Conservation (phyloP, 768 basidiomycete species). For the Udeniomyces megalosporus region DNA sequence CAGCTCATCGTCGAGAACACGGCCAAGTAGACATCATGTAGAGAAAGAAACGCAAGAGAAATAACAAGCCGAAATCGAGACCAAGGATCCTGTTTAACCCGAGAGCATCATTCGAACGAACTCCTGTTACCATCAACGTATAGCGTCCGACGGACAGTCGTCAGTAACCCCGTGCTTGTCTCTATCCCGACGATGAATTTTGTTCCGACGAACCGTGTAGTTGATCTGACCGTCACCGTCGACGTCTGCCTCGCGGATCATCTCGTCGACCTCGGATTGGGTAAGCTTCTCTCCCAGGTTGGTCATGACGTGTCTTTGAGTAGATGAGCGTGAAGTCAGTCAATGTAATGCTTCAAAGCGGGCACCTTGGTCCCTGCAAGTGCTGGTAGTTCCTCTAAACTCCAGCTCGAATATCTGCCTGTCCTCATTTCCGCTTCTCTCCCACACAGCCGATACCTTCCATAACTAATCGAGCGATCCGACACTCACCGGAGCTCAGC, state of each 20-base stretch:
- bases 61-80: too few relatives aligned
- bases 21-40: too few relatives aligned
- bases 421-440: too few relatives aligned
- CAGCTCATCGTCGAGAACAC: too few relatives aligned
- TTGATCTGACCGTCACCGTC: slow-evolving; percentile 71
- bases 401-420: too few relatives aligned
- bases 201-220: slow-evolving; percentile 7
- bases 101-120: slow-evolving; percentile 36
- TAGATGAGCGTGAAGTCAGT: neutral
- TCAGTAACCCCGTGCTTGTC: neutral
- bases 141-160: too few relatives aligned
- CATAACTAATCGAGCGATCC: too few relatives aligned
- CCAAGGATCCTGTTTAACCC: too few relatives aligned
- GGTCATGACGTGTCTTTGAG: slow-evolving; percentile 57
- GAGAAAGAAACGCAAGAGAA: too few relatives aligned
- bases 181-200: neutral
- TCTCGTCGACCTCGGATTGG: slow-evolving; percentile 78
- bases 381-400: too few relatives aligned
- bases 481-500: slow-evolving; percentile 39
- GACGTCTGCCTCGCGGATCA: slow-evolving; percentile 91
- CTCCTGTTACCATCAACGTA: slow-evolving; percentile 49
- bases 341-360: neutral
- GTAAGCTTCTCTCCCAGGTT: slow-evolving; percentile 78
- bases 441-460: too few relatives aligned
- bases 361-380: neutral